Conservation (phyloP, 352 stramenopile genomes). For the Phytopythium helicoides region DNA sequence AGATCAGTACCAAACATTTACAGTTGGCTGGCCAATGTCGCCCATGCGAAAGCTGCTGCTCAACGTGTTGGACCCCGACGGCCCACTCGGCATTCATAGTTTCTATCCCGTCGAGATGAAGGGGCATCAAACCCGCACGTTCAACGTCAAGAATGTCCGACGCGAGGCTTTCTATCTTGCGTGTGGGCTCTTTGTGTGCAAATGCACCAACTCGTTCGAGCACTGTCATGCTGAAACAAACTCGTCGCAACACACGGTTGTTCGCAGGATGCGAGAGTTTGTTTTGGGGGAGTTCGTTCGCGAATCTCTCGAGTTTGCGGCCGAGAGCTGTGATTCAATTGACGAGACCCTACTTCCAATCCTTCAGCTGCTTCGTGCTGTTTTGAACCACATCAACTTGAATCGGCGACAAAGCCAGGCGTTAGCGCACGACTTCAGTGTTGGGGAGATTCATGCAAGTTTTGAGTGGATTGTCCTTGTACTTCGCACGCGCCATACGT, state of each 20-base stretch:
- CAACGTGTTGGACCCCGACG: slow-evolving; percentile 78
- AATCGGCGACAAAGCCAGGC: slow-evolving; percentile 11
- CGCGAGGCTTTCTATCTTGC: slow-evolving; percentile 80
- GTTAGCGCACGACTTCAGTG: slow-evolving; percentile 17
- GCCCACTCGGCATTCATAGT: slow-evolving; percentile 72
- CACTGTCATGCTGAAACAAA: slow-evolving; percentile 24
- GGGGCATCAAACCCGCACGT: slow-evolving; percentile 1
- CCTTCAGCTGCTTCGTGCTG: slow-evolving; percentile 60
- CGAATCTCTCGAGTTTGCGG: slow-evolving; percentile 41
- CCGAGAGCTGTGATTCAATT: slow-evolving; percentile 16
- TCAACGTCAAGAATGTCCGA: slow-evolving; percentile 49
- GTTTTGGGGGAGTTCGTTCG: slow-evolving; percentile 52
- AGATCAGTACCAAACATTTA: slow-evolving; percentile 77
- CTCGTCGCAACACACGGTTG: neutral
- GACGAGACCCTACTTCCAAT: slow-evolving; percentile 65
- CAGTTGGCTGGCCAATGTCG: slow-evolving; percentile 46
- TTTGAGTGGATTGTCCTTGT: slow-evolving; percentile 38
- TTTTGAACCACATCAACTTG: slow-evolving; percentile 67
- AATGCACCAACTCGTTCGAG: slow-evolving; percentile 60
- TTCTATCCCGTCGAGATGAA: slow-evolving; percentile 68
- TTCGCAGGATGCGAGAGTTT: slow-evolving; percentile 54
- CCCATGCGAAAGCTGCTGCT: slow-evolving; percentile 67
- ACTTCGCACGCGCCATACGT: slow-evolving; percentile 26
- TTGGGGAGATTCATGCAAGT: slow-evolving; percentile 21
- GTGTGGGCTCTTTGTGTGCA: slow-evolving; percentile 68